Percentiles rank a stretch among this genome's conserved stretches.
Evolutionary conservation across 495 filamentous ascomycete genomes (phyloP).

Genomic region (Acidomyces sp.): DNA sequence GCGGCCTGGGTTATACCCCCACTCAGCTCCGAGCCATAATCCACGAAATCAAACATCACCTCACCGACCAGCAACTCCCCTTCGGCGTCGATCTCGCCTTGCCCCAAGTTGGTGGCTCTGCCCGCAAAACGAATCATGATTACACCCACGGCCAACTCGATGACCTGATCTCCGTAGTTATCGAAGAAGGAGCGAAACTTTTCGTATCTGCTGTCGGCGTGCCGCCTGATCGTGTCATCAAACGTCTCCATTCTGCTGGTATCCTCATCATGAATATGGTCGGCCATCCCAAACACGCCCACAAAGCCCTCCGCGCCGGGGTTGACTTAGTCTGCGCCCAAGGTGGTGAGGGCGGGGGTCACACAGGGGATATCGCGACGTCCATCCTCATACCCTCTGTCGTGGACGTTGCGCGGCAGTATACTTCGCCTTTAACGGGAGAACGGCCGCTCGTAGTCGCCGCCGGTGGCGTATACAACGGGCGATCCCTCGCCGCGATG

Average conservation of each 20-base stretch:
- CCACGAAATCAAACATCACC: slow-evolving; percentile 62
- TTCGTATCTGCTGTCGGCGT: slow-evolving; percentile 79
- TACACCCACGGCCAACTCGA: slow-evolving; percentile 77
- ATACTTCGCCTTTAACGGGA: slow-evolving; percentile 32
- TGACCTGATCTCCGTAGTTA: slow-evolving; percentile 66
- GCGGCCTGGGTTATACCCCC: slow-evolving; percentile 77
- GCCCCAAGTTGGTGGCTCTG: slow-evolving; percentile 65
- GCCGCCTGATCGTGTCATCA: slow-evolving; percentile 54
- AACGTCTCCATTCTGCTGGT: slow-evolving; percentile 57
- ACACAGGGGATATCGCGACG: slow-evolving; percentile 33
- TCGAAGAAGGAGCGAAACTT: slow-evolving; percentile 60
- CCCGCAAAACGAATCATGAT: slow-evolving; percentile 80
- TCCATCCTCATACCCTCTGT: slow-evolving; percentile 32
- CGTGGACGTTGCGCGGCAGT: slow-evolving; percentile 32
- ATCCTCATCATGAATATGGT: slow-evolving; percentile 93
- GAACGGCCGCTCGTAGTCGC: slow-evolving; percentile 31
- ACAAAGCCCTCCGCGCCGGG: slow-evolving; percentile 65
- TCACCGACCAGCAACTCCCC: slow-evolving; percentile 48
- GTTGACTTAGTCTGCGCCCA: slow-evolving; percentile 67
- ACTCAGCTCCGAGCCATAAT: slow-evolving; percentile 65
- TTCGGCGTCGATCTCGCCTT: slow-evolving; percentile 84
- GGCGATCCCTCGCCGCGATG: slow-evolving; percentile 29
- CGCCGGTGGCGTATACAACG: slow-evolving; percentile 31
- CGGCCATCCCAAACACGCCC: slow-evolving; percentile 75
- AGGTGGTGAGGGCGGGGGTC: slow-evolving; percentile 32